Conservation (phyloP, 306 rosid species). For the Senna siamea region DNA sequence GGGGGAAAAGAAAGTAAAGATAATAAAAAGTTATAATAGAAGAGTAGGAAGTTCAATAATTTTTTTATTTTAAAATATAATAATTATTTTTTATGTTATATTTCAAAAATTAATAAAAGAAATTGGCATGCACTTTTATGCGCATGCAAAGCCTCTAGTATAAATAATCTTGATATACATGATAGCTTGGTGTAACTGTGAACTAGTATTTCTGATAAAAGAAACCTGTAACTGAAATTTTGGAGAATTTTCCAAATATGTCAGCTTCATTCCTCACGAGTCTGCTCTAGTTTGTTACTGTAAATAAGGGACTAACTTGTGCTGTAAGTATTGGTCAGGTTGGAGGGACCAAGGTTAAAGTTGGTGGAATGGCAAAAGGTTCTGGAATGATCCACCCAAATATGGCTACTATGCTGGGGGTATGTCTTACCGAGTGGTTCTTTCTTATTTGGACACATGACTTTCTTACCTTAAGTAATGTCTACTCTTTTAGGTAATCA, state of each 20-base stretch:
- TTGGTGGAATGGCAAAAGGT: slow-evolving; percentile 99
- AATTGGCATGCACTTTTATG: too few species aligned
- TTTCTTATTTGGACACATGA: slow-evolving; percentile 22
- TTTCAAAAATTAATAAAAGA: too few species aligned
- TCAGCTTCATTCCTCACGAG: too few species aligned
- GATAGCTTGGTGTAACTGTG: slow-evolving; percentile 15
- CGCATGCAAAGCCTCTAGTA: too few species aligned
- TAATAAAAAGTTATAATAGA: too few species aligned
- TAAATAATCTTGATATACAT: not conserved
- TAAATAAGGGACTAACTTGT: slow-evolving; percentile 19
- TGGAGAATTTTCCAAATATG: slow-evolving; percentile 9
- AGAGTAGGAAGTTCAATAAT: too few species aligned
- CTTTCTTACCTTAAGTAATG: slow-evolving; percentile 30
- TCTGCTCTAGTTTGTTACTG: too few species aligned
- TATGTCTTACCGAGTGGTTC: slow-evolving; percentile 48
- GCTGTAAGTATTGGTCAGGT: slow-evolving; percentile 57
- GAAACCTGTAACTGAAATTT: slow-evolving; percentile 5
- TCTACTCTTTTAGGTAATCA: slow-evolving; percentile 63
- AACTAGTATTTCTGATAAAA: not conserved
- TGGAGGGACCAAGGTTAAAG: slow-evolving; percentile 67
- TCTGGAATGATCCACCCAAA: slow-evolving; percentile 99
- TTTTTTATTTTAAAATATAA: too few species aligned
- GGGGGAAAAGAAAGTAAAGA: too few species aligned
- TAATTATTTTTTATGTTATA: too few species aligned
- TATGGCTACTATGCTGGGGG: slow-evolving; percentile 99